Evolutionary conservation across 2,329 filamentous ascomycete genomes (phyloP).

Genomic region (Neofusicoccum laricinum): DNA sequence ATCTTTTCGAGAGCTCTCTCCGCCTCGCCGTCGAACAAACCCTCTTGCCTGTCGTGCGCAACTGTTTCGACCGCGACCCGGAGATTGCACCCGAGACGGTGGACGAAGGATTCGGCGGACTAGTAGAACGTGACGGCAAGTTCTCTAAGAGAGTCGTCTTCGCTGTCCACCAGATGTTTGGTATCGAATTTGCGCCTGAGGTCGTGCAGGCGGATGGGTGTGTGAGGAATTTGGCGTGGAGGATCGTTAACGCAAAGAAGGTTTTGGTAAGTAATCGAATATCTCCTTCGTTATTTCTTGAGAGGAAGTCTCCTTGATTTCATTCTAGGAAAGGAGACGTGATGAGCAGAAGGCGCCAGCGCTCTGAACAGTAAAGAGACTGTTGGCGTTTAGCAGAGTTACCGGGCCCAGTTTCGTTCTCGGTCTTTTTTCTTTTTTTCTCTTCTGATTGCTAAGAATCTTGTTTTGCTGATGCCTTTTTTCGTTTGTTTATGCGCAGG

Average conservation of each 20-base stretch:
- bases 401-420: background rate
- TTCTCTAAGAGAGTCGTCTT: constrained; percentile 89
- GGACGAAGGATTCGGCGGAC: constrained; percentile 78
- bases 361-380: no score
- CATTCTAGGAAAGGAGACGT: background rate
- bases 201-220: constrained; percentile 91
- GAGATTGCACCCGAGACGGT: constrained; percentile 80
- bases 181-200: constrained; percentile 88
- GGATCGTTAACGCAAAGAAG: constrained; percentile 93
- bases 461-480: background rate
- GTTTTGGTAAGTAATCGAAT: constrained; percentile 68
- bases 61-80: constrained; percentile 88
- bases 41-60: constrained; percentile 78
- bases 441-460: background rate
- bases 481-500: constrained; percentile 24
- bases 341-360: no score
- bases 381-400: background rate
- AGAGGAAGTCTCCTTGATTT: background rate
- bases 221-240: constrained; percentile 86
- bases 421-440: background rate
- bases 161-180: constrained; percentile 93
- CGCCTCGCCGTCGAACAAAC: constrained; percentile 70
- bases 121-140: constrained; percentile 83
- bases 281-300: background rate
- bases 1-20: constrained; percentile 52